These are phyloP conservation scores for Aspergillus sp. DNA, from an alignment of 2,329 filamentous ascomycete genomes.

Conservation along the genomic window DNA sequence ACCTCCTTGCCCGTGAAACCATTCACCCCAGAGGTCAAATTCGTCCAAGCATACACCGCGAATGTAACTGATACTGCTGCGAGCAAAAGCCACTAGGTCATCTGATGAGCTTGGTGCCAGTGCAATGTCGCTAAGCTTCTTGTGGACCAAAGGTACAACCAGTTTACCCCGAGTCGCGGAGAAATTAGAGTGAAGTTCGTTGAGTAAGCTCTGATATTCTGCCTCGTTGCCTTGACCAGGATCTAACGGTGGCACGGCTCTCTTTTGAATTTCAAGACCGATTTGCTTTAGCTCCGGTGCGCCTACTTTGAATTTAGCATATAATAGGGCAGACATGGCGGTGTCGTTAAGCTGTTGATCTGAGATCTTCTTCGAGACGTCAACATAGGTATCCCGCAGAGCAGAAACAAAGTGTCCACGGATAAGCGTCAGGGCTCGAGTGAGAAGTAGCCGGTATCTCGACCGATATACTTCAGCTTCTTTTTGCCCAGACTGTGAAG, in stretches of 20 bases:
- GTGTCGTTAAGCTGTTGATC: slow-evolving; percentile 63
- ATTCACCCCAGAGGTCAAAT: slow-evolving; percentile 58
- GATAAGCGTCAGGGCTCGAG: slow-evolving; percentile 57
- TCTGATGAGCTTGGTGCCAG: slow-evolving; percentile 53
- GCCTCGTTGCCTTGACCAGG: slow-evolving; percentile 51
- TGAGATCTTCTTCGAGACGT: slow-evolving; percentile 55
- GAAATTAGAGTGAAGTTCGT: slow-evolving; percentile 57
- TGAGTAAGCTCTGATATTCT: slow-evolving; percentile 59
- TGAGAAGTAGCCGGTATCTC: slow-evolving; percentile 74
- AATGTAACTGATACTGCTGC: slow-evolving; percentile 57
- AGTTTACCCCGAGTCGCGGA: slow-evolving; percentile 51
- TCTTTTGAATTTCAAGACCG: slow-evolving; percentile 59
- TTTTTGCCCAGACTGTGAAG: slow-evolving; percentile 62
- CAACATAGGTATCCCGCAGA: slow-evolving; percentile 55
- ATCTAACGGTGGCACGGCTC: slow-evolving; percentile 53
- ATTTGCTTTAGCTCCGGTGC: slow-evolving; percentile 59
- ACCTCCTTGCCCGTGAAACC: slow-evolving; percentile 56
- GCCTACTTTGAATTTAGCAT: slow-evolving; percentile 62
- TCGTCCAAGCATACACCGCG: slow-evolving; percentile 59
- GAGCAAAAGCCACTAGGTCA: slow-evolving; percentile 57
- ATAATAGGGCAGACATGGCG: slow-evolving; percentile 61
- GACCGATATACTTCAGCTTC: slow-evolving; percentile 83
- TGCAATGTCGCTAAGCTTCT: slow-evolving; percentile 49
- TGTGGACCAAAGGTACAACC: slow-evolving; percentile 54
- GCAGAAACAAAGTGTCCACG: slow-evolving; percentile 58